Evolutionary conservation across 148 eudicot genomes (phyloP), one percentile per base, ranked within the genome.

Genomic region (Rhododendron ferrugineum): DNA sequence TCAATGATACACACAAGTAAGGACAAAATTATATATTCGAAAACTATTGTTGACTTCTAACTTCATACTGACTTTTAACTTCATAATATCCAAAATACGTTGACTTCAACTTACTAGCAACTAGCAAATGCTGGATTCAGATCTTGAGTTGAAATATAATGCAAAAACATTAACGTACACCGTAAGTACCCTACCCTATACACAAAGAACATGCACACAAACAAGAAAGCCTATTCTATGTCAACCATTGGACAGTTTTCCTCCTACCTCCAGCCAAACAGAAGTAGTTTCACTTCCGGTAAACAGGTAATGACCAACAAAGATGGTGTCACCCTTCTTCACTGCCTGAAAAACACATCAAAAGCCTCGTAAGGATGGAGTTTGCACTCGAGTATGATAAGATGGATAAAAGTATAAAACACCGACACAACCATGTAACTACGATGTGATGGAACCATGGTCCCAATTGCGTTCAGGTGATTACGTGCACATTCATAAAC

Each of bases 211-310:
- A 10, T n/a, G 72, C 49, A 82, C 72, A 73, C 60, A 49, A 80
- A 80, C 2, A 34, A 30, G 50, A 80, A 32, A 58, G 15, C 49
- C 47, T 60, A 68, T 68, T 50, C 2, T 52, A 84, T 32, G 64
- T 20, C 32, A n/a, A 83, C 42, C 50, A 47, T 11, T 49, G n/a
- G 64, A 15, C 26, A 60, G 37, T 68, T 50, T 84, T 74, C 60
- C 75, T 83, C 96, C 88, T 90, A 97, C 99, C 98, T 97, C 99
- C 75, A 97, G 92, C 98, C 99, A 97, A 84, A 97, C 99, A 88
- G 98, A 97, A 32, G 99, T 97, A 32, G 94, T 95, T 89, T 97
- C 99, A 89, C 98, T 97, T 87, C 99, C 98, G n/a, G 99, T 95
- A 88, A 94, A 97, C 85, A 97, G 91, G 87, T 97, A 97, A 87